Conservation (phyloP, 805 yeast species). For the Debaryomyces prosopidis region DNA sequence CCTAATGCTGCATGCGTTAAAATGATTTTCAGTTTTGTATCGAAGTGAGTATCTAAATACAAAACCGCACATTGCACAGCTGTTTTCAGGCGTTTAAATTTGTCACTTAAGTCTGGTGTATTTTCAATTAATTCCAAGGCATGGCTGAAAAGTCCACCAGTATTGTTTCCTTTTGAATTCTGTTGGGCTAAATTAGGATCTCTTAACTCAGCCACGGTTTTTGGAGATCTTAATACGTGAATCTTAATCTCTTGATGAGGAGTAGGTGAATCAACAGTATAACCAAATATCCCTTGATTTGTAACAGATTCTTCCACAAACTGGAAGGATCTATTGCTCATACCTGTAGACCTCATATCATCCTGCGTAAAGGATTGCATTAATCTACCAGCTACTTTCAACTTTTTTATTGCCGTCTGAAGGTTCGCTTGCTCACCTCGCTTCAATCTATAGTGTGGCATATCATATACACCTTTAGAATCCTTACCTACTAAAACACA, state of each 20-base stretch:
- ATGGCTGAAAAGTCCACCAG: conserved; percentile 75
- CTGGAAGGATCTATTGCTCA: conserved; percentile 76
- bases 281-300: conserved; percentile 34
- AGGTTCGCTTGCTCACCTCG: conserved; percentile 64
- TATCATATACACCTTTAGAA: conserved; percentile 68
- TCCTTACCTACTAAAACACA: conserved; percentile 77
- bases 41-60: conserved; percentile 85
- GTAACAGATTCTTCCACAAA: conserved; percentile 57
- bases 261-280: conserved; percentile 50
- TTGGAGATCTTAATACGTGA: conserved; percentile 71
- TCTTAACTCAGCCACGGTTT: conserved; percentile 68
- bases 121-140: conserved; percentile 71
- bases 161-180: conserved; percentile 65
- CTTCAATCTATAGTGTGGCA: conserved; percentile 50
- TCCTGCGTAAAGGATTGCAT: conserved; percentile 93
- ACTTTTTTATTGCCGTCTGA: conserved; percentile 68
- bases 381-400: conserved; percentile 80
- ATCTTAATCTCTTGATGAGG: conserved; percentile 64
- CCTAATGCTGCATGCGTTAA: conserved; percentile 93
- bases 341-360: conserved; percentile 77
- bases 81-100: conserved; percentile 50
- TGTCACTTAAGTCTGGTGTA: conserved; percentile 20
- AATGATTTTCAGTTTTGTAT: conserved; percentile 55
- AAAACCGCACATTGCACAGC: conserved; percentile 83
- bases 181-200: conserved; percentile 88